Conservation (phyloP, 2,329 filamentous ascomycete species). For the Talaromyces sp. region DNA sequence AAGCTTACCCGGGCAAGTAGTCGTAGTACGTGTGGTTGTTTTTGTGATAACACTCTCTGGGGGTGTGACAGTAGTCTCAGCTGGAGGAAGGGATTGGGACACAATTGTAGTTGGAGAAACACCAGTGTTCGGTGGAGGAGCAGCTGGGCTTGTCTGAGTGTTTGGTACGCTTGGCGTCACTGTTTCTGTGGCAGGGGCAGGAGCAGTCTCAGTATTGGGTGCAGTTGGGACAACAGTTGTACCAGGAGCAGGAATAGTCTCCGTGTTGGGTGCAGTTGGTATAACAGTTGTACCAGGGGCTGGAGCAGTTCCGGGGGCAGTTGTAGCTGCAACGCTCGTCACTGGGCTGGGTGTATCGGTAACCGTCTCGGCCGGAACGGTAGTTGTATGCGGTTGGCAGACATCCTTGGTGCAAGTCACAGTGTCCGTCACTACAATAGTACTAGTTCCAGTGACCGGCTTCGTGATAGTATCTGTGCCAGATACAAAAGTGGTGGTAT, state of each 20-base stretch:
- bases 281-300: neutral
- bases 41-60: neutral
- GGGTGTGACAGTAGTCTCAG: neutral
- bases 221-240: neutral
- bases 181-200: neutral
- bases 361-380: neutral
- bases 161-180: neutral
- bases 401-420: slow-evolving; percentile 11
- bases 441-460: slow-evolving; percentile 8
- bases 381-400: slow-evolving; percentile 6
- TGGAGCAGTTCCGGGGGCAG: neutral
- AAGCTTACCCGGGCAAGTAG: slow-evolving; percentile 1
- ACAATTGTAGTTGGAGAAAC: neutral
- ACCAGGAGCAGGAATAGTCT: neutral
- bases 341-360: neutral
- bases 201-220: neutral
- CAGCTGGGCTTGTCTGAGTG: neutral
- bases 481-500: slow-evolving; percentile 8
- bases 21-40: slow-evolving; percentile 2
- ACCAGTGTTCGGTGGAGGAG: neutral
- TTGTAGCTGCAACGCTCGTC: neutral
- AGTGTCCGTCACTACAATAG: slow-evolving; percentile 6
- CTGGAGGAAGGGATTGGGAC: neutral
- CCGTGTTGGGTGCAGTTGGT: neutral
- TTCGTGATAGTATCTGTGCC: slow-evolving; percentile 9